Base-by-base conservation (phyloP, 108 stramenopile species). In the Nitzschia sp. region DNA sequence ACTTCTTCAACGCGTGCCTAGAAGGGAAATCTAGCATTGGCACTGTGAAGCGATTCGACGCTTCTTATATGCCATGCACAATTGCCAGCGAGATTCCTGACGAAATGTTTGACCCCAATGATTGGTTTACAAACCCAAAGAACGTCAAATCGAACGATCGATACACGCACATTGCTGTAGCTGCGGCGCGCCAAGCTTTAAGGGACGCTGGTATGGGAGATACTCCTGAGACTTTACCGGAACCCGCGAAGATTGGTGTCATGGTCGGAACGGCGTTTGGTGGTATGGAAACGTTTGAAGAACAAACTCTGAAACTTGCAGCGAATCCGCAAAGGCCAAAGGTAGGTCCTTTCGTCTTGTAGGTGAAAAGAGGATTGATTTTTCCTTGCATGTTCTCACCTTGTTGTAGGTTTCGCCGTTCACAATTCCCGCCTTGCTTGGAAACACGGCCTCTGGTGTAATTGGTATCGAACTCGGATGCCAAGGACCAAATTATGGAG, bases 201-300 rank as follows among this genome's bases (percentile, higher is more conserved):
- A 79, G 87, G 62, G 97, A 98, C 84, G 96, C 88, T 2, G 71
- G 66, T 31, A 29, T 98, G 48, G 82, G 95, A 32, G 84, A 91
- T 74, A 85, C 88, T 17, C 90, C 89, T 13, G 88, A 93, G 23
- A 91, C 88, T 23, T 54, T 94, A 59, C 74, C 78, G 31, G 78
- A 87, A 68, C 86, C 95, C 3, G 91, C 86, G 9, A 82, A 79
- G 21, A 75, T 88, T 58, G 97, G 97, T 63, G 95, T 95, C 54
- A 95, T 98, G 86, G 91, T 98, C 2, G 97, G 97, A 34, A 86
- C 85, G 18, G 97, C 97, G n/a, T 98, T 98, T 80, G 97, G 97
- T 24, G 97, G 97, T 28, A 81, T 92, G 77, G 93, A 94, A 78
- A 96, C 97, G 0, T 96, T 96, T 80, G 97, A 98, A 74, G 68